Base-by-base conservation (phyloP, 73 alveolate species). In the Paramecium sexaurelia region DNA sequence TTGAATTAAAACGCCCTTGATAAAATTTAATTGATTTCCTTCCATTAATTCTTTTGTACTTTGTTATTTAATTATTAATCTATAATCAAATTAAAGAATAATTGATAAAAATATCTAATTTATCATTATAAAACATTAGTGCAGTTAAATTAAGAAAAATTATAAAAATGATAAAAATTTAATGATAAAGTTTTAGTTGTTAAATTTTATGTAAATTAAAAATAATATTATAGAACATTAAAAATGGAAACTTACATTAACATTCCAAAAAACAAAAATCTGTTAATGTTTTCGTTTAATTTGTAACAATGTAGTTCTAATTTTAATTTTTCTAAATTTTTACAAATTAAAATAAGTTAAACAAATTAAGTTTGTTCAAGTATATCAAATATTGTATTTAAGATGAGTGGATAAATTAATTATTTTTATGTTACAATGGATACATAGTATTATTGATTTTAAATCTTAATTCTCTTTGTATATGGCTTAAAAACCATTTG, bases 241-340 rank as follows among this genome's bases (percentile, higher is more conserved):
- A 61, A 13, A 71, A 78, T 78, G 90, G 75, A 78, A 78, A 45
- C 75, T 39, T 73, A 78, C 55, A 78, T 78, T 8, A 78, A 78
- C 19, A 78, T 78, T 8, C 90, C 90, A n/a, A 78, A 78, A 43
- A 78, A n/a, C n/a, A 51, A 8, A 78, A 78, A 78, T n/a, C 89
- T 17, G 89, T 75, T 20, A 75, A 75, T 40, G 47, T 75, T 20
- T 75, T 75, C 89, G 9, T 75, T 37, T 75, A 75, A 13, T 75
- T 75, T 75, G 89, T 73, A 7, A 75, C 45, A 75, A 43, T 75
- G 73, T 43, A 40, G 40, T 40, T 75, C 69, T 75, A 75, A 0
- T 40, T 35, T 40, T 75, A 73, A 40, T 19, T 27, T 75, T 75
- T 37, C 73, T 3, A 20, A 37, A 41, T 6, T 78, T 9, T 24